Conservation (phyloP, 257 asterid genomes). For the Nicotiana sylvestris region DNA sequence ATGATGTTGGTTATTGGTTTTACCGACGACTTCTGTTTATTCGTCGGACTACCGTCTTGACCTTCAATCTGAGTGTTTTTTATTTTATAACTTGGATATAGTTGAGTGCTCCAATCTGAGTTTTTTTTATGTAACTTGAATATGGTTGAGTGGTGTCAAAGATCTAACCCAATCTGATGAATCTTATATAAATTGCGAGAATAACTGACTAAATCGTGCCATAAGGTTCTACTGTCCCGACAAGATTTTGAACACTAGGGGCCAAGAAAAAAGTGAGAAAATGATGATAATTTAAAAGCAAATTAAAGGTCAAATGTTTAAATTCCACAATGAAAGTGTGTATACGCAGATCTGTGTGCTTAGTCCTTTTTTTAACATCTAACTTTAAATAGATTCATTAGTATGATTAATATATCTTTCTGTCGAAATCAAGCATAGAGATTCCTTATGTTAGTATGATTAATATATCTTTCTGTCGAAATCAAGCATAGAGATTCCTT, state of each 20-base stretch:
- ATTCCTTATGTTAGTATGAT: background rate
- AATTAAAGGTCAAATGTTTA: background rate
- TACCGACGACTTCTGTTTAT: no score
- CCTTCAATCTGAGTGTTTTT: no score
- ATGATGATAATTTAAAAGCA: background rate
- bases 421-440: background rate
- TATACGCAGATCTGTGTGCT: background rate
- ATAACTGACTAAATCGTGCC: no score
- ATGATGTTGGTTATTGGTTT: no score
- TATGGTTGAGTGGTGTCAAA: no score
- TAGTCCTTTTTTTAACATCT: background rate
- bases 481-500: background rate
- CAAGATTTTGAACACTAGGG: background rate
- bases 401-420: background rate
- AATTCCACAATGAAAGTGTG: background rate
- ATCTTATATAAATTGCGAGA: no score
- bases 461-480: background rate
- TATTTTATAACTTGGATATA: no score
- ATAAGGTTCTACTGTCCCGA: background rate
- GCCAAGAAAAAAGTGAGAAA: background rate
- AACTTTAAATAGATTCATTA: background rate
- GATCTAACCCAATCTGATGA: no score
- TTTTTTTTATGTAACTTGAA: no score
- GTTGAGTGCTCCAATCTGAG: no score
- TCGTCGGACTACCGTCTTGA: no score